phyloP scores from a whole-genome alignment of 2,329 filamentous ascomycete species.

The Diaporthe citri region DNA sequence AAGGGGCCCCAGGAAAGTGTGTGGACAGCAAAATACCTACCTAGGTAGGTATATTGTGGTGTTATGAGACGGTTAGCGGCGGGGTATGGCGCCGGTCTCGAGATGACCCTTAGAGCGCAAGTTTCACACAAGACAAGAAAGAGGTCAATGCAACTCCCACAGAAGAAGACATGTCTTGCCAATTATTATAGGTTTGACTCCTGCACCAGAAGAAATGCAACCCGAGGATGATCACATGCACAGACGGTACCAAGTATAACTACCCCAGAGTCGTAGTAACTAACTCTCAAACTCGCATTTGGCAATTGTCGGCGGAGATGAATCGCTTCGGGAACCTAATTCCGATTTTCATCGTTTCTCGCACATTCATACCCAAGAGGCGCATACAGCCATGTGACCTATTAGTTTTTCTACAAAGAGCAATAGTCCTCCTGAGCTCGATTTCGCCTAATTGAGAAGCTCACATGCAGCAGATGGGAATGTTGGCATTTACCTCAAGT shows the following conservation, averaged over 20 bases:
- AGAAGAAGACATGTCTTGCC: no score
- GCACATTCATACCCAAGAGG: background rate
- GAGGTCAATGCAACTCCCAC: background rate
- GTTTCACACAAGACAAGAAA: background rate
- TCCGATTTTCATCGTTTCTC: background rate
- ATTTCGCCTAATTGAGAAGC: no score
- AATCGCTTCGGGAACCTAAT: background rate
- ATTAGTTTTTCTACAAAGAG: background rate
- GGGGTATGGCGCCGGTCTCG: background rate
- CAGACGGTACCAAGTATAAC: background rate
- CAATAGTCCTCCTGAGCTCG: background rate
- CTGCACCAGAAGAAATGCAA: background rate
- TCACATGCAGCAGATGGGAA: background rate
- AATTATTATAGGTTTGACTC: background rate
- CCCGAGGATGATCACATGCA: background rate
- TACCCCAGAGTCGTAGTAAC: background rate
- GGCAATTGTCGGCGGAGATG: conserved; percentile 3
- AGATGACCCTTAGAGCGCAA: no score
- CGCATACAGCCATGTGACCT: background rate
- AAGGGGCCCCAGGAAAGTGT: no score
- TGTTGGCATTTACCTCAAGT: background rate
- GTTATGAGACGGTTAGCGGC: background rate
- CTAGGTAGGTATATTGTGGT: no score
- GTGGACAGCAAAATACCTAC: no score
- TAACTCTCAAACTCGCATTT: background rate